phyloP scores from a whole-genome alignment of 148 eudicot genomes.

The Cornus controversa region DNA sequence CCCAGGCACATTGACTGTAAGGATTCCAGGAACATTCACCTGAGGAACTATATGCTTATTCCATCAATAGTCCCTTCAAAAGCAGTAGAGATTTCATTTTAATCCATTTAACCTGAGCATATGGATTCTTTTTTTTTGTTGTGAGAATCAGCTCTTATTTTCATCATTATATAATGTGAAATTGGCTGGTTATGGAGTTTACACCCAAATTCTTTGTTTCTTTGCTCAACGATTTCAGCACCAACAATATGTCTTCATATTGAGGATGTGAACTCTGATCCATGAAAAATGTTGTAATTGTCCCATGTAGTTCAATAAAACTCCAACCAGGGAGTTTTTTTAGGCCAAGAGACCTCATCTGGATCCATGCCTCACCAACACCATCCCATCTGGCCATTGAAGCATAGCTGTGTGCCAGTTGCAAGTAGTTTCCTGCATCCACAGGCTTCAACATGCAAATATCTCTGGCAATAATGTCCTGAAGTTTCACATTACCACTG shows the following conservation, averaged over 20 bases:
- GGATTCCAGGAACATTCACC: neutral
- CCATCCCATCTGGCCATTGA: conserved; percentile 80
- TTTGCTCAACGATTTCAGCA: conserved; percentile 46
- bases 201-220: conserved; percentile 41
- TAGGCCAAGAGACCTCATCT: conserved; percentile 81
- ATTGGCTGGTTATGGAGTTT: conserved; percentile 13
- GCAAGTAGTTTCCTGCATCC: conserved; percentile 73
- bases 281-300: conserved; percentile 59
- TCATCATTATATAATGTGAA: neutral
- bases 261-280: conserved; percentile 69
- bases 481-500: conserved; percentile 53
- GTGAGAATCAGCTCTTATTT: neutral
- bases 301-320: conserved; percentile 62
- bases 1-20: neutral
- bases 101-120: neutral
- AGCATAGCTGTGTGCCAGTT: conserved; percentile 74
- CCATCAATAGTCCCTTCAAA: neutral
- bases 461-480: conserved; percentile 49
- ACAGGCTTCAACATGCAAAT: conserved; percentile 43
- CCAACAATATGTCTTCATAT: conserved; percentile 41
- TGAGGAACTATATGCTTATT: conserved; percentile 5
- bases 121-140: neutral
- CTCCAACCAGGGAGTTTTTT: conserved; percentile 90
- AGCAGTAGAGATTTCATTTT: neutral
- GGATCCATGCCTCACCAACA: conserved; percentile 67